Base-by-base conservation (phyloP, 1,139 yeast species). In the Zygosaccharomyces pseudobailii region DNA sequence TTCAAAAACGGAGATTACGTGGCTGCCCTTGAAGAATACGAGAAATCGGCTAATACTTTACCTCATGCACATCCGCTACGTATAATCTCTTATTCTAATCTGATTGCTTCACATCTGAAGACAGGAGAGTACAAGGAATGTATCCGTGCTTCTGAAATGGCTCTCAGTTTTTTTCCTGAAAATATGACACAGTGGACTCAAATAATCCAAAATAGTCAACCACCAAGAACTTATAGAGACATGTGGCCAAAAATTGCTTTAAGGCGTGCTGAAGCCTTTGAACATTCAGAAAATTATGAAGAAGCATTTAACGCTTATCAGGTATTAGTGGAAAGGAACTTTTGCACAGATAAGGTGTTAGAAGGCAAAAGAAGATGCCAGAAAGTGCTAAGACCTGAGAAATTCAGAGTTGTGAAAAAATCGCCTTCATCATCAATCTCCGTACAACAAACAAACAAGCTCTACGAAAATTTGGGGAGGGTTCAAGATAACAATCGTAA, bases 301-400 rank as follows among this genome's bases (percentile, higher is more conserved):
- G 81, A 77, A 5, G 84, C 97, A 0, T 71, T 87, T 34, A 71
- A 68, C 0, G 66, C 76, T 6, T 90, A 89, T 72, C 76, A 74
- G 52, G 65, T 71, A 38, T 71, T 90, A 46, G 75, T 92, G 31
- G 76, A 79, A 49, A 78, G 79, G 47, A 96, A 96, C 0, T 78
- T 77, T 25, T 77, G 82, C 3, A 79, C 81, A 34, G 80, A 82
- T 52, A 72, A 77, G 40, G 72, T 82, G 0, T 71, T 90, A 75
- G 96, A 87, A 48, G 96, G 94, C 4, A 87, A 81, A 61, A 75
- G 94, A 59, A 75, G 98, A 50, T 87, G 96, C 49, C 78, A 77
- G 51, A 76, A 77, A 27, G 79, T 82, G 1, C 68, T 88, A 22
- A 74, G 80, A 47, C 88, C 88, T 1, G 55, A 48, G 22, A 49